Evolutionary conservation across 495 filamentous ascomycete species (phyloP).

Genomic region (Physcia stellaris): DNA sequence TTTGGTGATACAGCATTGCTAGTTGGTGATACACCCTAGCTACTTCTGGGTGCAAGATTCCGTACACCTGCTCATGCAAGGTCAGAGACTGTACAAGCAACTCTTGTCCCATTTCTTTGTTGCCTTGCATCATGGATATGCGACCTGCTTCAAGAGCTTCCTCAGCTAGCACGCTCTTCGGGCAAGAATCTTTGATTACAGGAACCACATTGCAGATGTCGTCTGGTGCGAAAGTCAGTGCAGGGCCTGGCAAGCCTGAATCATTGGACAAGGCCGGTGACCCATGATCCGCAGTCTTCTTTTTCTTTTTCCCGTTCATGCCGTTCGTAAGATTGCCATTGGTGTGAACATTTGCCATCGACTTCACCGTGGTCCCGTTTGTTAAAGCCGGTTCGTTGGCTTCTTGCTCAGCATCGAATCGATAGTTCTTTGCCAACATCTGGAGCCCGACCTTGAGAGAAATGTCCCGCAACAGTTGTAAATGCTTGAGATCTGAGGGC

Average conservation of each 20-base stretch:
- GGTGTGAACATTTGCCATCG: conserved; percentile 28
- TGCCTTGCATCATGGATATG: conserved; percentile 84
- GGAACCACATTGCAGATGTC: conserved; percentile 88
- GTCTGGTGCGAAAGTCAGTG: conserved; percentile 56
- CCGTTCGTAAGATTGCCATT: conserved; percentile 14
- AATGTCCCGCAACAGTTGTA: conserved; percentile 82
- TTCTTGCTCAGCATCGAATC: conserved; percentile 39
- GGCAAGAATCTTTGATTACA: conserved; percentile 83
- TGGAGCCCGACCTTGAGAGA: conserved; percentile 86
- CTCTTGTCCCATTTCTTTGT: conserved; percentile 93
- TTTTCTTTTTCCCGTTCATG: conserved; percentile 66
- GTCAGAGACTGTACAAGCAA: conserved; percentile 89
- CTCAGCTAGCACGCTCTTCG: conserved; percentile 78
- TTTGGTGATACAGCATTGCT: conserved; percentile 87
- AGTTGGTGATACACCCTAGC: conserved; percentile 88
- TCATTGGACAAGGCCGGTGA: conserved; percentile 38
- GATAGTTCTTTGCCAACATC: conserved; percentile 67
- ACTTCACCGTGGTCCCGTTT: conserved; percentile 24
- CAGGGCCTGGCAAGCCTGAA: conserved; percentile 22
- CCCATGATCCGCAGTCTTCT: conserved; percentile 40
- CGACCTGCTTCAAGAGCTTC: conserved; percentile 92
- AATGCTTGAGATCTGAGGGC: conserved; percentile 47
- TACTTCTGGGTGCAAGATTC: conserved; percentile 92
- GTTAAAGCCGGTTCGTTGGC: conserved; percentile 22
- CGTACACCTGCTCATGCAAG: conserved; percentile 97